A percentile compares a stretch with the other conserved stretches of the same genome.
phyloP scores from a whole-genome alignment of 768 basidiomycete species.

The Mycena pura region DNA sequence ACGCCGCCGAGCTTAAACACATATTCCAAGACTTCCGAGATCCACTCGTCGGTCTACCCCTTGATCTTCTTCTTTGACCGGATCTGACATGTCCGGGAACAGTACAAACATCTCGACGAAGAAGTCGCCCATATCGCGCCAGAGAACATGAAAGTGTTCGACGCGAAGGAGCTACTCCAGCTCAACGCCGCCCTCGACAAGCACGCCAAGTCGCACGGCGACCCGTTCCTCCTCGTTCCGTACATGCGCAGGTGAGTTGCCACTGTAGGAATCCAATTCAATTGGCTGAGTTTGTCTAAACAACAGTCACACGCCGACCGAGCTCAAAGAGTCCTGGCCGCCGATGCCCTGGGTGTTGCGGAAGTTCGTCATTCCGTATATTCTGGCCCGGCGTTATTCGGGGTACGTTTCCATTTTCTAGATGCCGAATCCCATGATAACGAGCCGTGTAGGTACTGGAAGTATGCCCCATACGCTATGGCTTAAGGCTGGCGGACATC shows the following conservation, averaged over 20 bases:
- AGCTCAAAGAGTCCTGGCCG: constrained; percentile 42
- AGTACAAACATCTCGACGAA: constrained; percentile 44
- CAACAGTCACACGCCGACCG: constrained; percentile 42
- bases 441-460: constrained; percentile 41
- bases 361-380: constrained; percentile 41
- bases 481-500: constrained; percentile 24
- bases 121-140: constrained; percentile 41
- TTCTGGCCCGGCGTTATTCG: constrained; percentile 38
- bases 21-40: constrained; percentile 35
- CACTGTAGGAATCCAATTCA: neutral
- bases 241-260: constrained; percentile 41
- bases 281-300: neutral
- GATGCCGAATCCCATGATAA: neutral
- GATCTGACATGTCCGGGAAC: neutral
- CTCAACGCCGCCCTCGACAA: constrained; percentile 34
- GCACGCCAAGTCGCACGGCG: constrained; percentile 41
- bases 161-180: constrained; percentile 31
- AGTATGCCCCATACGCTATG: constrained; percentile 42
- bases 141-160: constrained; percentile 37
- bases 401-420: constrained; percentile 34
- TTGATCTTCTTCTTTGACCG: neutral
- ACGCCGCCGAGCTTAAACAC: constrained; percentile 31
- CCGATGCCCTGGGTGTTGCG: constrained; percentile 44
- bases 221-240: constrained; percentile 41
- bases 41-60: constrained; percentile 35